Base-by-base conservation (phyloP, 1,284 basidiomycete genomes). In the Apiotrichum gracile region DNA sequence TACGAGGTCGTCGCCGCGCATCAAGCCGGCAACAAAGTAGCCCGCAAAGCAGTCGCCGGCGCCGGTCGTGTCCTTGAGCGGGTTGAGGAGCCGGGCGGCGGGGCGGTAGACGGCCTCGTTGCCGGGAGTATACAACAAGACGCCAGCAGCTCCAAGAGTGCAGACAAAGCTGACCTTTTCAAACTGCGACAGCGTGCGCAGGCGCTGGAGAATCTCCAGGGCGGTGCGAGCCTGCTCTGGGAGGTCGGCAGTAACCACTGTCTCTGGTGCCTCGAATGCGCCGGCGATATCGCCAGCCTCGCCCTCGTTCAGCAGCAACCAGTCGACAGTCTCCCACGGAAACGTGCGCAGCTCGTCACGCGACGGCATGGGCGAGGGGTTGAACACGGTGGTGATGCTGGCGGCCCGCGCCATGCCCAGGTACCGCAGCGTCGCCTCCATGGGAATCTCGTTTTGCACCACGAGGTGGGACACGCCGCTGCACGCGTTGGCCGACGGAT, bases 361-460 rank as follows among this genome's bases (percentile, higher is more conserved):
- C 1, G 68, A 62, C 2, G 76, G 77, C 78, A 82, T 80, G 6
- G 81, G 81, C 0, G 77, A 78, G 0, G 81, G 81, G 63, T 82
- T 82, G 70, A 79, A 80, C n/a, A 82, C 60, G 7, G 74, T 74
- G 16, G 57, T 68, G 2, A 77, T 26, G 21, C 63, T 61, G 19
- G 54, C 52, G 24, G 43, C 16, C 21, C 58, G 59, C 1, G 75
- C 75, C 4, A 56, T 51, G 14, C 21, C 47, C 47, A 80, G 68
- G 58, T 78, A 78, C 4, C 73, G 61, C 16, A 70, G 52, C 6
- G 80, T 82, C 7, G 74, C 71, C 1, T 60, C 47, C 14, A 81
- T 69, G 0, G 80, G 80, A 47, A 82, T 80, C 65, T 82, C 81
- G 62, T 82, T 82, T 56, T 82, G 81, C 2, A 81, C 65, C n/a